Percentiles rank a stretch among this genome's conserved stretches.
Conservation (phyloP, 208 protist genomes). For the Balamuthia mandrillaris region DNA sequence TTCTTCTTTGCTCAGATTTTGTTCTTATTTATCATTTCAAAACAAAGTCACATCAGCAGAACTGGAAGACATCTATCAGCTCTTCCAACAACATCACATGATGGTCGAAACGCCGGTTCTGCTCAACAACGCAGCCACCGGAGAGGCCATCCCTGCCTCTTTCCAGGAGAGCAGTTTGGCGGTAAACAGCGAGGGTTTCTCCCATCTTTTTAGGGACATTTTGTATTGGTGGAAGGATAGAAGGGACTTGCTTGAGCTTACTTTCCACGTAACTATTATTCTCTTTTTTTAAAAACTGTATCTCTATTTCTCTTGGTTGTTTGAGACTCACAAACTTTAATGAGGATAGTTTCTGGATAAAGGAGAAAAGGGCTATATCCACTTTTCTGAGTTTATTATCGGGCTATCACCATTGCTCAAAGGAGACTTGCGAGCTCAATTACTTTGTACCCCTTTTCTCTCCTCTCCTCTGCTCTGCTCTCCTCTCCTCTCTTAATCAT, state of each 20-base stretch:
- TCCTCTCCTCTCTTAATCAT: not conserved
- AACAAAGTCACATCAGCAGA: too few species aligned
- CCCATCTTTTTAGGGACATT: not conserved
- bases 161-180: too few species aligned
- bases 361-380: not conserved
- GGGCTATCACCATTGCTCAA: not conserved
- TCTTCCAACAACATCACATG: too few species aligned
- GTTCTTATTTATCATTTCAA: too few species aligned
- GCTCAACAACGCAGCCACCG: too few species aligned
- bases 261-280: not conserved
- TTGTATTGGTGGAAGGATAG: conserved; percentile 1
- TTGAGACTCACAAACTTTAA: too few species aligned
- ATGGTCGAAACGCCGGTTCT: too few species aligned
- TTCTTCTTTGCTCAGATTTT: too few species aligned
- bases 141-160: too few species aligned
- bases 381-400: not conserved
- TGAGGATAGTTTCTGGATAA: not conserved
- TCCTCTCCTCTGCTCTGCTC: not conserved
- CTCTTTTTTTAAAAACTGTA: too few species aligned
- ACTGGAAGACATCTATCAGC: too few species aligned
- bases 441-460: not conserved
- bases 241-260: not conserved
- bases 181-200: not conserved
- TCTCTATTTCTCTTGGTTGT: too few species aligned
- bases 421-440: not conserved